Conservation (phyloP, 2,329 filamentous ascomycete species). For the Fusarium sulawesiense region DNA sequence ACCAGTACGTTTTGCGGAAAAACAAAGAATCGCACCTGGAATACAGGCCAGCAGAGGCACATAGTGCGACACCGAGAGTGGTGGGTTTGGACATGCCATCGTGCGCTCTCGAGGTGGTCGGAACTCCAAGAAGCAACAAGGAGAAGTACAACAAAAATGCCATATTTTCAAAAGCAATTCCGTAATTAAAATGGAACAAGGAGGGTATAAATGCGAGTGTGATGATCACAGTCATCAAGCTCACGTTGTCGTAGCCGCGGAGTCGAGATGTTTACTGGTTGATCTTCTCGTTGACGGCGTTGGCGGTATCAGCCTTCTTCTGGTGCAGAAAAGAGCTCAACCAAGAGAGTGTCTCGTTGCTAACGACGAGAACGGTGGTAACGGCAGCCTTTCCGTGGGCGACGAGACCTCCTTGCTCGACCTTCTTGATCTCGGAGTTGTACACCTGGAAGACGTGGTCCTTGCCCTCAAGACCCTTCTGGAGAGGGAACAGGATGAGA, state of each 20-base stretch:
- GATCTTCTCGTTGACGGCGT: slow-evolving; percentile 63
- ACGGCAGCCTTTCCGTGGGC: slow-evolving; percentile 76
- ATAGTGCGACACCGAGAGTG: slow-evolving; percentile 1
- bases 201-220: slow-evolving; percentile 43
- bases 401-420: slow-evolving; percentile 72
- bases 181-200: slow-evolving; percentile 20
- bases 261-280: slow-evolving; percentile 53
- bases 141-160: slow-evolving; percentile 21
- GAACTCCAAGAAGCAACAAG: slow-evolving; percentile 20
- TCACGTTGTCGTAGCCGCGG: slow-evolving; percentile 3
- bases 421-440: slow-evolving; percentile 70
- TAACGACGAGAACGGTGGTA: slow-evolving; percentile 74
- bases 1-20: slow-evolving; percentile 5
- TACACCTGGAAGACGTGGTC: slow-evolving; percentile 71
- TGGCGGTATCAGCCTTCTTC: slow-evolving; percentile 72
- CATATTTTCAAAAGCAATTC: slow-evolving; percentile 12
- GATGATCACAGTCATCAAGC: slow-evolving; percentile 24
- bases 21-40: slow-evolving; percentile 7
- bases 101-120: slow-evolving; percentile 4
- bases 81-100: slow-evolving; percentile 4
- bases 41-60: slow-evolving; percentile 6
- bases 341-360: slow-evolving; percentile 72
- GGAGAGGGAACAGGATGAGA: slow-evolving; percentile 71
- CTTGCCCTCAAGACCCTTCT: slow-evolving; percentile 69
- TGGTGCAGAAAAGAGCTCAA: slow-evolving; percentile 67